These are phyloP conservation scores for Ophiostoma piceae DNA, from an alignment of 2,329 filamentous ascomycete genomes.

Conservation along the genomic window DNA sequence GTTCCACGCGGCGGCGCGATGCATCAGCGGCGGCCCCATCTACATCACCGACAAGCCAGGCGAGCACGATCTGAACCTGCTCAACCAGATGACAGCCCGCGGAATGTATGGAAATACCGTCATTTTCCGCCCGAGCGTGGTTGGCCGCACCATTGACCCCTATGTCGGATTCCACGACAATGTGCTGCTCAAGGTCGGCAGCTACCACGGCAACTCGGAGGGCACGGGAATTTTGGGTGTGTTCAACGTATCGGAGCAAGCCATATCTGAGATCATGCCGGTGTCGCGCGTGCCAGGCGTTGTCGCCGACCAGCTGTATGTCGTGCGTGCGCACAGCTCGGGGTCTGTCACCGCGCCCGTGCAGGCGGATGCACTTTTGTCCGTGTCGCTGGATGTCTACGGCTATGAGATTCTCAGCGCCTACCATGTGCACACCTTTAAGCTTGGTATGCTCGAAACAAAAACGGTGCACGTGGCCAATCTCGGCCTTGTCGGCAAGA, in stretches of 20 bases:
- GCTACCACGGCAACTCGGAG: slow-evolving; percentile 59
- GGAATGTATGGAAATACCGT: slow-evolving; percentile 69
- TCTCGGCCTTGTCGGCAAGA: slow-evolving; percentile 77
- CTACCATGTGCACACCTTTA: slow-evolving; percentile 58
- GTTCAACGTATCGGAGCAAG: slow-evolving; percentile 69
- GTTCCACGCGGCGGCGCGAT: slow-evolving; percentile 86
- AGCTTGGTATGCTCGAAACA: slow-evolving; percentile 30
- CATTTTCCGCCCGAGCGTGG: slow-evolving; percentile 69
- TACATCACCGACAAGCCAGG: slow-evolving; percentile 91
- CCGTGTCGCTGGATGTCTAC: slow-evolving; percentile 55
- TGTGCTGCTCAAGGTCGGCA: slow-evolving; percentile 68
- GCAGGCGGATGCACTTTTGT: slow-evolving; percentile 46
- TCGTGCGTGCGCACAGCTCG: slow-evolving; percentile 67
- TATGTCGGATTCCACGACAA: slow-evolving; percentile 74
- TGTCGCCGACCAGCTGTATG: slow-evolving; percentile 50
- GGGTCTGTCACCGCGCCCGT: slow-evolving; percentile 56
- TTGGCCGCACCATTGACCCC: slow-evolving; percentile 66
- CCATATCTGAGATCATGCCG: slow-evolving; percentile 61
- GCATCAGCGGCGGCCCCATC: slow-evolving; percentile 83
- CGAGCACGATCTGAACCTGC: slow-evolving; percentile 67
- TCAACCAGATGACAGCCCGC: slow-evolving; percentile 73
- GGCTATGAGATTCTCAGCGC: slow-evolving; percentile 80
- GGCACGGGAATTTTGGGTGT: slow-evolving; percentile 74
- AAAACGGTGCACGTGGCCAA: slow-evolving; percentile 59
- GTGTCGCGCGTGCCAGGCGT: slow-evolving; percentile 70